Evolutionary conservation across 345 rosid species (phyloP), one percentile per base, ranked within the genome.

Genomic region (Boechera retrofracta): DNA sequence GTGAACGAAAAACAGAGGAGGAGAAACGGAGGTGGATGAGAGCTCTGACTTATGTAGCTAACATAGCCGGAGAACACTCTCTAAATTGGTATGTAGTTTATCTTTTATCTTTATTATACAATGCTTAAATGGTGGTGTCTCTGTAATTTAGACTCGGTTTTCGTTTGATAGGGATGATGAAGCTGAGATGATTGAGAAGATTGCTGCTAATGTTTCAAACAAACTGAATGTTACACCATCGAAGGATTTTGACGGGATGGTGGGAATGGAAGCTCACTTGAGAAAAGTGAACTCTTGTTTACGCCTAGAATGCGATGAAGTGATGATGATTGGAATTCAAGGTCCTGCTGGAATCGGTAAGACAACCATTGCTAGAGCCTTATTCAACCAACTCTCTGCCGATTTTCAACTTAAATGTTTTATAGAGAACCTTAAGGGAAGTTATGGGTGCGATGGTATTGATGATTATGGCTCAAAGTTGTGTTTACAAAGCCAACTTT

Each of bases 211-310:
- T 53, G 62, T 55, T 69, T 36, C 28, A 21, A 21, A 24, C 24
- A 7, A 69, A 26, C 21, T 35, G 24, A 55, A 55, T 21, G 26
- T 15, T 9, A 70, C 41, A 57, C 64, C 64, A 3, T 57, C 54
- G 2, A 26, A 1, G 4, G 76, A 28, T 59, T 44, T 35, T 42
- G 58, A 72, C 0, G 21, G 16, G 1, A 4, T 61, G 33, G 76
- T 72, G 24, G 76, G 69, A 36, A 18, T 72, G 4, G 51, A 72
- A 16, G 3, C 69, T 47, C 76, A 51, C 28, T 32, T 72, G 59
- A 62, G 5, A 0, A 36, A 60, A 0, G 0, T 59, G 8, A 24
- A 5, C n/a, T 39, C 66, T 38, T 21, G 1, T 3, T 38, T 61
- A 61, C 6, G 15, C 13, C 10, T 48, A 0, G 26, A 8, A 5